phyloP scores from a whole-genome alignment of 2,329 filamentous ascomycete genomes.

The Diaporthe citriasiana region DNA sequence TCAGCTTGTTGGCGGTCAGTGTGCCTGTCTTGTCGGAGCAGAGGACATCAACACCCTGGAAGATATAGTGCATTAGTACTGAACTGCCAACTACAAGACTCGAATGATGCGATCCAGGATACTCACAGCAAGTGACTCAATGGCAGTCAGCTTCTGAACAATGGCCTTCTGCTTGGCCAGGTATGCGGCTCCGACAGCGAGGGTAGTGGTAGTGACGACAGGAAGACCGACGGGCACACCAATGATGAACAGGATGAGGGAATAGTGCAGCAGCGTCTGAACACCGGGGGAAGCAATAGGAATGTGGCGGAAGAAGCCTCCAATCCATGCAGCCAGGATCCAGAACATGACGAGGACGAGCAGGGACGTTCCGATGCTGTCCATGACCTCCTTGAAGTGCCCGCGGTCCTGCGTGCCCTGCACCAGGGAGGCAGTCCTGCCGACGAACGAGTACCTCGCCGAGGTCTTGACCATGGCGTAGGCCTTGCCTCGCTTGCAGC shows the following conservation, averaged over 20 bases:
- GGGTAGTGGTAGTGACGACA: conserved; percentile 82
- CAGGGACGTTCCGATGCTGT: conserved; percentile 81
- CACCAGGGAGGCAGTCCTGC: conserved; percentile 80
- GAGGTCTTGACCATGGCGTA: conserved; percentile 78
- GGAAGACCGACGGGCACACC: conserved; percentile 86
- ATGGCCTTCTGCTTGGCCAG: conserved; percentile 84
- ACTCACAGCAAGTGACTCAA: conserved; percentile 66
- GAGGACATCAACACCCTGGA: conserved; percentile 77
- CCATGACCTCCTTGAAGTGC: conserved; percentile 86
- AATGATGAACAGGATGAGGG: conserved; percentile 80
- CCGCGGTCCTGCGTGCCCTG: conserved; percentile 82
- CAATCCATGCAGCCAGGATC: conserved; percentile 82
- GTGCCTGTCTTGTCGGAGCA: conserved; percentile 89
- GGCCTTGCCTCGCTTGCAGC: conserved; percentile 85
- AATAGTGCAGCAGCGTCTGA: conserved; percentile 77
- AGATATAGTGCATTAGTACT: background rate
- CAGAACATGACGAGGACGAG: conserved; percentile 84
- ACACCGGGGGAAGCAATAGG: conserved; percentile 73
- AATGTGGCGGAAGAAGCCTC: conserved; percentile 82
- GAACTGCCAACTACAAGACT: too few relatives aligned
- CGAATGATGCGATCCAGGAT: background rate
- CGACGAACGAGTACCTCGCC: conserved; percentile 81
- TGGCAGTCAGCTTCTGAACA: conserved; percentile 68
- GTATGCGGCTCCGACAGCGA: conserved; percentile 83
- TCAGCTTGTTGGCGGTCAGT: conserved; percentile 80